Conservation (phyloP, 1,284 basidiomycete species). For the Ceratobasidium sp. region DNA sequence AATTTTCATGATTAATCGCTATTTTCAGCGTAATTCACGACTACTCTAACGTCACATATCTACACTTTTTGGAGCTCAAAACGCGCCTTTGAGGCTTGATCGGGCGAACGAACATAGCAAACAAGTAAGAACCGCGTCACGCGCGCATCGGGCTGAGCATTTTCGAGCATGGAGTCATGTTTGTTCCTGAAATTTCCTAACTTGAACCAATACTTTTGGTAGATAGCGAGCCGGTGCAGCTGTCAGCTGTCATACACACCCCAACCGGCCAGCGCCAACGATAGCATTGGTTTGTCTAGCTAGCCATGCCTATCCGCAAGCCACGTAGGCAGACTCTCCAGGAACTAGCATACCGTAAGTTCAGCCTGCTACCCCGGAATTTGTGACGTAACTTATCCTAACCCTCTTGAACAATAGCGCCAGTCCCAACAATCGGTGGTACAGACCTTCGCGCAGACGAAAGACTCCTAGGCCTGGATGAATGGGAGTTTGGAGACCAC, state of each 20-base stretch:
- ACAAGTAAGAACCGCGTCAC: background rate
- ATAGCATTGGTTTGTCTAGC: background rate
- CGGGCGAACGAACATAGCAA: too few species aligned
- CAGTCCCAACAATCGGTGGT: constrained; percentile 28
- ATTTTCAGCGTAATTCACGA: too few species aligned
- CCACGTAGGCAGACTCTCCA: constrained; percentile 31
- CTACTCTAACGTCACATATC: too few species aligned
- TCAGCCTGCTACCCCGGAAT: background rate
- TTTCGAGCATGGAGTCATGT: background rate
- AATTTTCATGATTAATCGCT: too few species aligned
- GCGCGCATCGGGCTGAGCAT: background rate
- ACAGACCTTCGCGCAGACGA: constrained; percentile 33
- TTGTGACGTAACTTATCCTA: background rate
- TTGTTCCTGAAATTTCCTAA: background rate
- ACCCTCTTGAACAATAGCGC: background rate
- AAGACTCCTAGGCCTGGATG: constrained; percentile 12
- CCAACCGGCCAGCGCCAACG: background rate
- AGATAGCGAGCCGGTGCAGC: background rate
- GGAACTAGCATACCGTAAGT: constrained; percentile 34
- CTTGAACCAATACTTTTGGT: background rate
- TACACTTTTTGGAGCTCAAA: too few species aligned
- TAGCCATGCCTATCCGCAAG: constrained; percentile 29
- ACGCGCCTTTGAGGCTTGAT: too few species aligned
- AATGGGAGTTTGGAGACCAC: constrained; percentile 32
- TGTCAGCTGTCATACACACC: background rate